Percentiles rank a stretch among this genome's conserved stretches.
phyloP scores from a whole-genome alignment of 2,329 filamentous ascomycete species.

The Arthrobotrys iridis region DNA sequence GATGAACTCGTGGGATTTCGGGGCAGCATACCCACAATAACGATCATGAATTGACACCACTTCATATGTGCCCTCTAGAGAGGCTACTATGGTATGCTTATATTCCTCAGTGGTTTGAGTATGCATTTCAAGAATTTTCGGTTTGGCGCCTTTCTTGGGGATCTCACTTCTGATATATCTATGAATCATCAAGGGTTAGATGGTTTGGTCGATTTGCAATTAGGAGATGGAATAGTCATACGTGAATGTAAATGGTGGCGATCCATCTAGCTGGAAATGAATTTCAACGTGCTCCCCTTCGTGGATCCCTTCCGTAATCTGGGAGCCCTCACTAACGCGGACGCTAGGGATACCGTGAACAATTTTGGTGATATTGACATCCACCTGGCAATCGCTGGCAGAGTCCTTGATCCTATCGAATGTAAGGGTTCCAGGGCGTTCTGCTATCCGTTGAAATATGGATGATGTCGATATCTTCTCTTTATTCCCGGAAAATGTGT shows the following conservation, averaged over 20 bases:
- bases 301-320: conserved; percentile 88
- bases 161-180: conserved; percentile 89
- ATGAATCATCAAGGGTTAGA: conserved; percentile 53
- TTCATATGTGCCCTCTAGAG: conserved; percentile 96
- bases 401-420: conserved; percentile 89
- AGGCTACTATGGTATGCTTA: conserved; percentile 81
- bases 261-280: conserved; percentile 92
- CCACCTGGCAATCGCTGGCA: conserved; percentile 85
- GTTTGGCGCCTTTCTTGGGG: conserved; percentile 78
- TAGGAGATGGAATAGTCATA: conserved; percentile 60
- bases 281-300: conserved; percentile 95
- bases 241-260: conserved; percentile 96
- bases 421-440: conserved; percentile 85
- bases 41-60: conserved; percentile 95
- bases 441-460: conserved; percentile 90
- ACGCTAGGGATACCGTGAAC: conserved; percentile 95
- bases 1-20: conserved; percentile 32
- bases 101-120: conserved; percentile 86
- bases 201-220: not conserved
- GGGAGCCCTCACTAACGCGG: conserved; percentile 83
- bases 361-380: conserved; percentile 78
- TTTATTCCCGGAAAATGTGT: conserved; percentile 81
- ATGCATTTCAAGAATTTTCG: conserved; percentile 85
- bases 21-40: conserved; percentile 75
- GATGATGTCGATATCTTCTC: conserved; percentile 83